These are phyloP conservation scores for Cenchrus purpureus DNA, from an alignment of 176 grass and related monocot species.

Conservation along the genomic window DNA sequence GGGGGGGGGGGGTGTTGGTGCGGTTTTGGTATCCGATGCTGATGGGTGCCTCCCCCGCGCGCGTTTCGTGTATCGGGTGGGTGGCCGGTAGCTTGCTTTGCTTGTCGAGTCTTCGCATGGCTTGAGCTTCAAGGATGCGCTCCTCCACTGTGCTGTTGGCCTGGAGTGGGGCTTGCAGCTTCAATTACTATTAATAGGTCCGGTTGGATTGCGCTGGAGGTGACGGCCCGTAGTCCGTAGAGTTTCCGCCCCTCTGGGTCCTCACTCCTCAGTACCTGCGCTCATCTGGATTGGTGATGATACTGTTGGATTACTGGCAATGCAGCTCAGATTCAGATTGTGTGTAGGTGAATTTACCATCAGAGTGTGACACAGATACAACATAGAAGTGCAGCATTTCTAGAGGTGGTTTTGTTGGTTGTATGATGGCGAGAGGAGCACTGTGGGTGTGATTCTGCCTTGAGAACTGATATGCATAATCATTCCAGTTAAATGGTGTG, in stretches of 20 bases:
- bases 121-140: not conserved
- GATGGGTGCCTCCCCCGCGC: not conserved
- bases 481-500: not conserved
- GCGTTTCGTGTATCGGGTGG: constrained; percentile 26
- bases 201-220: not conserved
- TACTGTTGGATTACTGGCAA: constrained; percentile 16
- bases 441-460: not conserved
- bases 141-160: not conserved
- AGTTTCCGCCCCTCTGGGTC: not conserved
- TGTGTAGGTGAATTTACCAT: constrained; percentile 6
- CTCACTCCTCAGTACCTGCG: not conserved
- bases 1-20: constrained; percentile 16
- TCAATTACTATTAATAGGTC: constrained; percentile 38
- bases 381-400: constrained; percentile 8
- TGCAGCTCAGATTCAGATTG: constrained; percentile 32
- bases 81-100: constrained; percentile 4
- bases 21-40: constrained; percentile 51
- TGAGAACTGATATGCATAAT: not conserved
- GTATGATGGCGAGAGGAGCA: not conserved
- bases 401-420: constrained; percentile 14
- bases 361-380: not conserved
- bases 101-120: constrained; percentile 32
- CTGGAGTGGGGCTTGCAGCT: not conserved
- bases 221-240: not conserved
- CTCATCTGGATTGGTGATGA: not conserved